Evolutionary conservation across 225 moss, liverwort and hornwort species (phyloP), one percentile per base, ranked within the genome.

Genomic region (Polytrichum commune): DNA sequence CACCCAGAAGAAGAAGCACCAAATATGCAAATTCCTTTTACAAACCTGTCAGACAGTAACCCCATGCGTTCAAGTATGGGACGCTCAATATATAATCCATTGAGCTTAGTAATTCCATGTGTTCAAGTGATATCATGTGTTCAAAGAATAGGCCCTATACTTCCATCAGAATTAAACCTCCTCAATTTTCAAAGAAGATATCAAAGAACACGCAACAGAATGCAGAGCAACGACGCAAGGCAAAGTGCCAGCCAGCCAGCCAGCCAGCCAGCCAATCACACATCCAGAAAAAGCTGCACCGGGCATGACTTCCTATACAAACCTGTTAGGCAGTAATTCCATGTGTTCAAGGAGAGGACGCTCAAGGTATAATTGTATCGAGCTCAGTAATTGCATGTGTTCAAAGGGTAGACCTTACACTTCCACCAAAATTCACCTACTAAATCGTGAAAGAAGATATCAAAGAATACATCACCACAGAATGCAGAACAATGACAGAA

Each of bases 251-350:
- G 58, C 20, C 56, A n/a, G 6, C n/a, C 58, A 58, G 6, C 20
- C 2, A 58, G 58, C 20, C 56, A n/a, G 6, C n/a, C 58, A 58
- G 4, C 4, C 46, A 46, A 46, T 46, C 46, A 46, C 46, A 46
- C 46, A 46, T 46, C 46, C 58, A 58, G 24, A 57, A n/a, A 22
- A 57, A 19, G 57, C 5, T 5, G 8, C 22, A 58, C 20, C 22
- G 0, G 22, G 22, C 7, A 58, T 22, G 24, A 58, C 22, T 58
- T 2, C 58, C 7, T 22, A 6, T 20, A 20, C 6, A 57, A 66
- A 87, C 87, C 87, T 81, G 83, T 84, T 64, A 93, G 71, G 77
- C 83, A 82, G 67, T 86, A 93, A 77, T 93, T 93, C 89, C 93
- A 93, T 35, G 93, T 89, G 54, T 91, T 89, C 62, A 93, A 73